These are phyloP conservation scores for Gastrodia elata DNA, from an alignment of 106 monocot species.

Conservation along the genomic window DNA sequence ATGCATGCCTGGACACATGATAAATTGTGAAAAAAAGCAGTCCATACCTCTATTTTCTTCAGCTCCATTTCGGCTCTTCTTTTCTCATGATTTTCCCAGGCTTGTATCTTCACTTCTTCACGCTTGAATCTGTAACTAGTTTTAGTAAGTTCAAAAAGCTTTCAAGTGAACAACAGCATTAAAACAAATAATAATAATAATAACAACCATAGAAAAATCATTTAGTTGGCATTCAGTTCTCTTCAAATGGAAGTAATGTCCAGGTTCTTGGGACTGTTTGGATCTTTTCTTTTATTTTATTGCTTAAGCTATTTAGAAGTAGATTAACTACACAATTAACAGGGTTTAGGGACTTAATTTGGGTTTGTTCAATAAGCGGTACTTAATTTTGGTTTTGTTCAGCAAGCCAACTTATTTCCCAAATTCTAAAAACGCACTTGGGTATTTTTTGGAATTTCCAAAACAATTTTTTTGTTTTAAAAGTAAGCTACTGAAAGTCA, in stretches of 20 bases:
- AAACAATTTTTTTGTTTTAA: too few species aligned
- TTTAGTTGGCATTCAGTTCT: neutral
- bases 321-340: neutral
- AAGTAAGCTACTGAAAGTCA: too few species aligned
- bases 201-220: neutral
- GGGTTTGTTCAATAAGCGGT: too few species aligned
- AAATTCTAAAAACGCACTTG: too few species aligned
- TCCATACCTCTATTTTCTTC: constrained; percentile 76
- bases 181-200: neutral
- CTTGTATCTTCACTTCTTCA: constrained; percentile 96
- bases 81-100: constrained; percentile 89
- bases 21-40: neutral
- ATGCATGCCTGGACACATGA: too few species aligned
- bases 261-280: neutral
- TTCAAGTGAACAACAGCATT: neutral
- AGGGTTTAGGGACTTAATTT: too few species aligned
- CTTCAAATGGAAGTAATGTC: neutral
- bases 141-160: neutral
- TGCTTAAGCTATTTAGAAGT: neutral
- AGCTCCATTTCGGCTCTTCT: constrained; percentile 88
- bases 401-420: too few species aligned
- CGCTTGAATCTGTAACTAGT: constrained; percentile 56
- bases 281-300: neutral
- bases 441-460: too few species aligned
- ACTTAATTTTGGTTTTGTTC: too few species aligned